phyloP scores from a whole-genome alignment of 768 basidiomycete species.

The Lyophyllum semitale region DNA sequence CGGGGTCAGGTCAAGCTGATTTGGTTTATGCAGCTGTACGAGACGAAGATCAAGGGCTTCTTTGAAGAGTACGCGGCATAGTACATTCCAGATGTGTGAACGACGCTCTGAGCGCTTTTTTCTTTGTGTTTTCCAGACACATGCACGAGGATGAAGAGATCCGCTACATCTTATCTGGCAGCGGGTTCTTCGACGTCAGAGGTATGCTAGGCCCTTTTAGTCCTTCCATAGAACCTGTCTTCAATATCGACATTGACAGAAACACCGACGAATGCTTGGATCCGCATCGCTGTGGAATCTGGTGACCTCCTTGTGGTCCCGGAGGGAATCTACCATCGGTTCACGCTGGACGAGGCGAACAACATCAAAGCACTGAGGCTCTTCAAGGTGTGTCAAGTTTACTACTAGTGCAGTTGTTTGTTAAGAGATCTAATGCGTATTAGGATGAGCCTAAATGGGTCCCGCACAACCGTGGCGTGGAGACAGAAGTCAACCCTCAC shows the following conservation, averaged over 20 bases:
- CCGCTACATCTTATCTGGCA: slow-evolving; percentile 83
- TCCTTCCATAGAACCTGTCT: not conserved
- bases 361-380: slow-evolving; percentile 76
- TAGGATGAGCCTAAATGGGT: slow-evolving; percentile 94
- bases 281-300: slow-evolving; percentile 71
- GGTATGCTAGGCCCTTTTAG: slow-evolving; percentile 44
- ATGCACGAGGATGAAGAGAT: slow-evolving; percentile 98
- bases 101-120: not conserved
- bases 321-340: slow-evolving; percentile 92
- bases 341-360: slow-evolving; percentile 81
- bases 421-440: not conserved
- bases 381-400: slow-evolving; percentile 63
- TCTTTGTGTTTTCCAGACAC: slow-evolving; percentile 50
- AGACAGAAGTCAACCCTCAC: slow-evolving; percentile 66
- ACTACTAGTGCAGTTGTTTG: not conserved
- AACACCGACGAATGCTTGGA: slow-evolving; percentile 71
- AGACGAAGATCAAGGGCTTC: slow-evolving; percentile 79
- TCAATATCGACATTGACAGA: slow-evolving; percentile 39
- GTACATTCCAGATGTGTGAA: not conserved
- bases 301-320: slow-evolving; percentile 90
- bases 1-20: not conserved
- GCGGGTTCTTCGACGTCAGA: slow-evolving; percentile 90
- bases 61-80: slow-evolving; percentile 68
- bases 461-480: slow-evolving; percentile 64
- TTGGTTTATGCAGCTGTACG: slow-evolving; percentile 49